phyloP scores from a whole-genome alignment of 208 protist species.

The Trypanosoma platydactyli region DNA sequence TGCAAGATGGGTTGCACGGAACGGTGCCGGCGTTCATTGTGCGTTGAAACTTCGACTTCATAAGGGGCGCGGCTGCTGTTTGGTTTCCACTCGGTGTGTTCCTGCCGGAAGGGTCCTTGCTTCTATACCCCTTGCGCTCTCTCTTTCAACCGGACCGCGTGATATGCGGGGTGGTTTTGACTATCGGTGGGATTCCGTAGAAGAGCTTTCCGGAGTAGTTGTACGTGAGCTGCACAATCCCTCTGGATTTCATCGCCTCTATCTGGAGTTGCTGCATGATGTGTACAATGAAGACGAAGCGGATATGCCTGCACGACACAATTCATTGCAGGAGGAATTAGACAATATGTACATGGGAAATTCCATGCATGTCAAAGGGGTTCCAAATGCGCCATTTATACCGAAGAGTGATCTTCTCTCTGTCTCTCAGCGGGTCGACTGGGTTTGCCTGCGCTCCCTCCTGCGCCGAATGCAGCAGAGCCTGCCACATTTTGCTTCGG shows the following conservation, averaged over 20 bases:
- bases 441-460: slow-evolving; percentile 53
- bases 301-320: slow-evolving; percentile 23
- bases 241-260: slow-evolving; percentile 46
- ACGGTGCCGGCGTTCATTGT: slow-evolving; percentile 64
- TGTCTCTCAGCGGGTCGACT: slow-evolving; percentile 57
- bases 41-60: slow-evolving; percentile 50
- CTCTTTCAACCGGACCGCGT: slow-evolving; percentile 23
- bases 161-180: slow-evolving; percentile 20
- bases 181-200: slow-evolving; percentile 36
- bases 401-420: slow-evolving; percentile 39
- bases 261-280: slow-evolving; percentile 87
- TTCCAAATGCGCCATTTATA: slow-evolving; percentile 78
- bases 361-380: slow-evolving; percentile 51
- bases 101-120: slow-evolving; percentile 42
- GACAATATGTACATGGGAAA: slow-evolving; percentile 81
- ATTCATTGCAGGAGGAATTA: slow-evolving; percentile 39
- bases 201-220: slow-evolving; percentile 51
- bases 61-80: slow-evolving; percentile 29
- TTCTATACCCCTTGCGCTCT: slow-evolving; percentile 57
- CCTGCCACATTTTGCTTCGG: slow-evolving; percentile 79
- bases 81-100: slow-evolving; percentile 51
- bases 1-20: slow-evolving; percentile 64
- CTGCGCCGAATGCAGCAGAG: slow-evolving; percentile 74
- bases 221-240: slow-evolving; percentile 74
- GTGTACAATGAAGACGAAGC: slow-evolving; percentile 66